Conservation (phyloP, 1,284 basidiomycete species). For the Ceratorhiza oryzae-sativae region DNA sequence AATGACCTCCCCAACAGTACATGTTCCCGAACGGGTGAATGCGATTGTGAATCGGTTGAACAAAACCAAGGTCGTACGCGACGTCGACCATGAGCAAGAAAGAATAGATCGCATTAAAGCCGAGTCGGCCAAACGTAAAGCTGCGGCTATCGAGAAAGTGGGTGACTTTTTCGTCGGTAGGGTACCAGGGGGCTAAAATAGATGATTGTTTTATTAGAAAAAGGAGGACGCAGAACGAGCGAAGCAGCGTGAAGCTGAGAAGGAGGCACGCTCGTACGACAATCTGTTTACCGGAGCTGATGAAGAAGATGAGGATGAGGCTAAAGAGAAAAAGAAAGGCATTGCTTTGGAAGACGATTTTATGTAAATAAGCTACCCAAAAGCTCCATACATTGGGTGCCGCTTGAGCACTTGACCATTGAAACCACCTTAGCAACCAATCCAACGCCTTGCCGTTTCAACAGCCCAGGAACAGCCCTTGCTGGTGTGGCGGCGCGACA, state of each 20-base stretch:
- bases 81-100: conserved; percentile 92
- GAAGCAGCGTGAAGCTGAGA: conserved; percentile 72
- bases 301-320: conserved; percentile 50
- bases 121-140: conserved; percentile 73
- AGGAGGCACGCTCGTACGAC: conserved; percentile 79
- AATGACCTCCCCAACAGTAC: conserved; percentile 57
- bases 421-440: no score
- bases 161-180: conserved; percentile 6
- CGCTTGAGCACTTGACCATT: no score
- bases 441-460: no score
- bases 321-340: conserved; percentile 42
- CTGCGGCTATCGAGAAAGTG: conserved; percentile 69
- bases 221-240: conserved; percentile 74
- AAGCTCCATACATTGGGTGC: no score
- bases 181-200: not conserved
- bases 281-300: conserved; percentile 58
- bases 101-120: conserved; percentile 79
- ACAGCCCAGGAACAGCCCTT: no score
- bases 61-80: conserved; percentile 87
- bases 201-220: conserved; percentile 55
- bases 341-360: conserved; percentile 47
- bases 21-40: conserved; percentile 85
- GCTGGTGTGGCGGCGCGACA: no score
- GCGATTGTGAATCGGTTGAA: conserved; percentile 91
- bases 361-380: conserved; percentile 44